Percentiles rank a stretch among this genome's conserved stretches.
phyloP scores from a whole-genome alignment of 2,329 filamentous ascomycete genomes.

The Fusarium virguliforme region DNA sequence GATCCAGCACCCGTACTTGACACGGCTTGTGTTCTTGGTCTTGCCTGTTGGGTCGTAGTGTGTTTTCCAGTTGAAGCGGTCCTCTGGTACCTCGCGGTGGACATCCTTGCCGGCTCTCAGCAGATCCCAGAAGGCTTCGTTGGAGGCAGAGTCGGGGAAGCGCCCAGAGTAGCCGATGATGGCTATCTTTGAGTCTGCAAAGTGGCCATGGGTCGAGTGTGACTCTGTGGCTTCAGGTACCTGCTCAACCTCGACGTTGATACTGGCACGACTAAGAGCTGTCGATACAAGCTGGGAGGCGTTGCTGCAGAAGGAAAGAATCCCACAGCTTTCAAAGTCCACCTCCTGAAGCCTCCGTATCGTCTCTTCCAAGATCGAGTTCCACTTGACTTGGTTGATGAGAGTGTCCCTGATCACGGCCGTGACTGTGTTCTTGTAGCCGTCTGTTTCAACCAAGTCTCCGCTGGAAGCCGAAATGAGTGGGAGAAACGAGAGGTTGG shows the following conservation, averaged over 20 bases:
- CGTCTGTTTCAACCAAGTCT: background rate
- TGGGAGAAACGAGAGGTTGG: background rate
- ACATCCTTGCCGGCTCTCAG: slow-evolving; percentile 78
- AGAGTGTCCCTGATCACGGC: slow-evolving; percentile 29
- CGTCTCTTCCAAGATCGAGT: slow-evolving; percentile 16
- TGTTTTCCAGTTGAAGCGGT: slow-evolving; percentile 77
- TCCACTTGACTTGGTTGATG: slow-evolving; percentile 33
- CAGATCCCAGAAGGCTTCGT: slow-evolving; percentile 74
- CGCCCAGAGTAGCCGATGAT: slow-evolving; percentile 78
- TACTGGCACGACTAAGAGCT: slow-evolving; percentile 14
- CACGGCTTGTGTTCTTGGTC: slow-evolving; percentile 77
- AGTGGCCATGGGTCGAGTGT: slow-evolving; percentile 19
- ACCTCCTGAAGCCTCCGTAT: background rate
- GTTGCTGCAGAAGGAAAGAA: slow-evolving; percentile 36
- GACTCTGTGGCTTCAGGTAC: background rate
- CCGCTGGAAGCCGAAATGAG: slow-evolving; percentile 28
- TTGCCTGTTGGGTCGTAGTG: slow-evolving; percentile 79
- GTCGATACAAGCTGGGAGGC: slow-evolving; percentile 36
- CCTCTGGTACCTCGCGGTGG: slow-evolving; percentile 73
- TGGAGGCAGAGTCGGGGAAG: slow-evolving; percentile 62
- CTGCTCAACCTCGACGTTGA: slow-evolving; percentile 25
- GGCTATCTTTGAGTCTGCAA: slow-evolving; percentile 74
- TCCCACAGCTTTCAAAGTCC: slow-evolving; percentile 16
- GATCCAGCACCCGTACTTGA: slow-evolving; percentile 79
- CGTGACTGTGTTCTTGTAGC: slow-evolving; percentile 17